Conservation (phyloP, 495 filamentous ascomycete genomes). For the Hyaloscypha bicolor region DNA sequence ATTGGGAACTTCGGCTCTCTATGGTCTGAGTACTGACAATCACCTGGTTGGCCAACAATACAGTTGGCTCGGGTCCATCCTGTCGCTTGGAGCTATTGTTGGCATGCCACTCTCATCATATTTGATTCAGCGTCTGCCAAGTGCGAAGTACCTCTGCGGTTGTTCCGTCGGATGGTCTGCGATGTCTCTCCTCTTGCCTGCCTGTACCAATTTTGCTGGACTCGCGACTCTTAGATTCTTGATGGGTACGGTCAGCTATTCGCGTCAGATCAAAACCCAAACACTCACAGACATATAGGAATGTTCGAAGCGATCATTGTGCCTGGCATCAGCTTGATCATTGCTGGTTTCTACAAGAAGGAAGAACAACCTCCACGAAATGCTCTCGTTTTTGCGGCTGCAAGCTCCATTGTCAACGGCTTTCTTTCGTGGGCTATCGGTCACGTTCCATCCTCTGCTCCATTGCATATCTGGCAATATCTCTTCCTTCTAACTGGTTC, state of each 20-base stretch:
- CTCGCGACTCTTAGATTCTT: slow-evolving; percentile 54
- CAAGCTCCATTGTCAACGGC: slow-evolving; percentile 36
- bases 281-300: slow-evolving; percentile 30
- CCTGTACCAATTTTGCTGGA: slow-evolving; percentile 44
- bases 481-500: slow-evolving; percentile 68
- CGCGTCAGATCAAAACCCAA: not conserved
- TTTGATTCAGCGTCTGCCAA: slow-evolving; percentile 58
- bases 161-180: slow-evolving; percentile 26
- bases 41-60: slow-evolving; percentile 39
- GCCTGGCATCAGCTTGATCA: slow-evolving; percentile 54
- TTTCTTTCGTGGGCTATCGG: slow-evolving; percentile 18
- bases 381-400: slow-evolving; percentile 50
- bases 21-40: slow-evolving; percentile 8
- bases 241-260: slow-evolving; percentile 42
- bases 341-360: slow-evolving; percentile 63
- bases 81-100: slow-evolving; percentile 60
- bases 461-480: slow-evolving; percentile 4
- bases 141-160: slow-evolving; percentile 38
- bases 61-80: slow-evolving; percentile 43
- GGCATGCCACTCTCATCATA: slow-evolving; percentile 50
- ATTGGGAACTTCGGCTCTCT: slow-evolving; percentile 52
- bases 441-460: slow-evolving; percentile 4
- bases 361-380: slow-evolving; percentile 60
- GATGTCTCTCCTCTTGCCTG: slow-evolving; percentile 50
- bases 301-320: slow-evolving; percentile 56